Evolutionary conservation across 2,329 filamentous ascomycete species (phyloP), one percentile per base, ranked within the genome.

Genomic region (Beauveria bassiana): DNA sequence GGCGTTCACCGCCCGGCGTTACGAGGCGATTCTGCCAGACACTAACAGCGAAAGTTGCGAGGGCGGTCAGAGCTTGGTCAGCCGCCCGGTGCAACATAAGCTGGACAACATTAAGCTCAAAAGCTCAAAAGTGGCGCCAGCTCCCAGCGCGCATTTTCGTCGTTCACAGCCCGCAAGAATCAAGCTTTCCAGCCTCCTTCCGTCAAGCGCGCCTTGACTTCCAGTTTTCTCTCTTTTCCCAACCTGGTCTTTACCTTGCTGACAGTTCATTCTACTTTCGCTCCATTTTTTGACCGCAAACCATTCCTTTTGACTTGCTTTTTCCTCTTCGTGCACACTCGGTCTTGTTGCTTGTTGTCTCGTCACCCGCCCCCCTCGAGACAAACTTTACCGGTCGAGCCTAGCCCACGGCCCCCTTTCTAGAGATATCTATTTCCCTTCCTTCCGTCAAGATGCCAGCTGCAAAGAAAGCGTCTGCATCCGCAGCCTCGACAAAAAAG

Each of bases 171-270:
- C n/a, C 46, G 18, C 20, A 31, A 59, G 46, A 31, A 59, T 46
- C 57, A 52, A 59, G 57, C 47, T 52, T 43, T 16, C 45, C 59
- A 49, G 34, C 43, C 51, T 54, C 16, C 52, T 61, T 55, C 51
- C 59, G 56, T 61, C 59, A 56, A 61, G 43, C 45, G 45, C 24
- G 50, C 24, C 43, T 61, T 18, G 9, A 2, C 59, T 56, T 28
- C 9, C 16, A 14, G 18, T 31, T 46, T 31, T 7, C 24, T 38
- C 34, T 14, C 28, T 59, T 45, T n/a, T 12, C 38, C 5, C n/a
- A 16, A 31, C 9, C 9, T 42, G 56, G 5, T 59, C n/a, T 26
- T 16, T 51, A 26, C 38, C 34, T 18, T 12, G 45, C 18, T 22
- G 22, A 38, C 49, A 26, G 47, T 38, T 43, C 34, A 9, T 18